These are phyloP conservation scores for Eustoma russellianum DNA, from an alignment of 257 asterid species.

Conservation along the genomic window DNA sequence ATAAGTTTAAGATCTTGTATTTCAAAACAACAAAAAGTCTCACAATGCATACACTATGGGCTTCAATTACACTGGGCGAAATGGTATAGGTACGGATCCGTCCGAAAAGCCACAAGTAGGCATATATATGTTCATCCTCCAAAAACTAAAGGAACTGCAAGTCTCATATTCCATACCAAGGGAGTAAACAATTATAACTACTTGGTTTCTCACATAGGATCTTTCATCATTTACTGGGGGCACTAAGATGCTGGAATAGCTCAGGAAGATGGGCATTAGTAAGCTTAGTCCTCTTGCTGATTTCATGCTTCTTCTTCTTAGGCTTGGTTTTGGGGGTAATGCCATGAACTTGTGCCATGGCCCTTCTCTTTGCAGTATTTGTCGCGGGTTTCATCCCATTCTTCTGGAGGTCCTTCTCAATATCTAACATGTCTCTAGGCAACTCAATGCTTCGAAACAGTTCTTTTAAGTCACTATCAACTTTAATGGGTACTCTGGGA, in stretches of 20 bases:
- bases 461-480: constrained; percentile 2
- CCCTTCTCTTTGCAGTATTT: constrained; percentile 14
- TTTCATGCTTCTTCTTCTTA: constrained; percentile 24
- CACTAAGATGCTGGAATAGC: constrained; percentile 49
- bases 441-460: constrained; percentile 27
- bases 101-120: too few relatives aligned
- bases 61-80: too few relatives aligned
- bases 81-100: too few relatives aligned
- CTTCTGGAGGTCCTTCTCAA: constrained; percentile 80
- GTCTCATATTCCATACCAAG: too few relatives aligned
- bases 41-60: too few relatives aligned
- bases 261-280: constrained; percentile 87
- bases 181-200: too few relatives aligned
- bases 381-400: constrained; percentile 73
- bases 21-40: too few relatives aligned
- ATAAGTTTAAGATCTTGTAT: too few relatives aligned
- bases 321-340: constrained; percentile 4
- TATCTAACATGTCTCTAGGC: constrained; percentile 78
- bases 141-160: too few relatives aligned
- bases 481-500: constrained; percentile 8
- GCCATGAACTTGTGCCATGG: constrained; percentile 5
- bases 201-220: not conserved
- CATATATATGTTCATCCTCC: too few relatives aligned
- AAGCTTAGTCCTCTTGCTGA: constrained; percentile 87
- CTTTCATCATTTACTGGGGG: constrained; percentile 22